phyloP scores from a whole-genome alignment of 2,329 filamentous ascomycete species.

The Amesomyces nigricolor region DNA sequence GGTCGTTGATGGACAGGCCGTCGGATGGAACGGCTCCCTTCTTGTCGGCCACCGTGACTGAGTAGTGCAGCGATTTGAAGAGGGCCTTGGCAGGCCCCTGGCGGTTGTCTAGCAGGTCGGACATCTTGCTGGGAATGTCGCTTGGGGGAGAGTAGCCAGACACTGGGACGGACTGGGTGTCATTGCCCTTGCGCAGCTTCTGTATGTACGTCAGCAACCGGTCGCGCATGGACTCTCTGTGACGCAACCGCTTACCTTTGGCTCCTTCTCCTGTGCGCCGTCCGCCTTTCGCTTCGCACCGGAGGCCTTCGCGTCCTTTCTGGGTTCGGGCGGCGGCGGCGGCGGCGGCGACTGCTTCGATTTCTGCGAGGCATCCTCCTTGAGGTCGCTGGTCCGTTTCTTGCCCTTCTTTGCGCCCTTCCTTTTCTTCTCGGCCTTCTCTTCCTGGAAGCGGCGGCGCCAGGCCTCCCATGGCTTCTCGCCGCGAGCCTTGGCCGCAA shows the following conservation, averaged over 20 bases:
- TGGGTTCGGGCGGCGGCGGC: constrained; percentile 31
- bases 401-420: constrained; percentile 60
- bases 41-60: constrained; percentile 63
- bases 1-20: constrained; percentile 55
- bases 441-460: constrained; percentile 57
- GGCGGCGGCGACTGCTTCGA: constrained; percentile 34
- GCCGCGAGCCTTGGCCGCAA: constrained; percentile 71
- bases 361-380: constrained; percentile 40
- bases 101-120: constrained; percentile 56
- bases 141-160: constrained; percentile 43
- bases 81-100: constrained; percentile 65
- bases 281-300: constrained; percentile 56
- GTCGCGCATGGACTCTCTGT: background rate
- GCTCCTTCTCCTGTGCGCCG: constrained; percentile 48
- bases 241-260: constrained; percentile 39
- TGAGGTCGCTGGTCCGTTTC: constrained; percentile 60
- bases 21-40: constrained; percentile 55
- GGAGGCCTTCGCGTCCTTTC: constrained; percentile 38
- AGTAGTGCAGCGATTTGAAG: constrained; percentile 60
- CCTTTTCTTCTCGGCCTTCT: constrained; percentile 57
- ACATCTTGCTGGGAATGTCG: constrained; percentile 47
- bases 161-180: constrained; percentile 38
- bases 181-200: constrained; percentile 52
- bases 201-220: constrained; percentile 22
- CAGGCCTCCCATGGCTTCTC: constrained; percentile 81